Evolutionary conservation across 2,329 filamentous ascomycete species (phyloP).

Genomic region (Sclerotinia sclerotiorum): DNA sequence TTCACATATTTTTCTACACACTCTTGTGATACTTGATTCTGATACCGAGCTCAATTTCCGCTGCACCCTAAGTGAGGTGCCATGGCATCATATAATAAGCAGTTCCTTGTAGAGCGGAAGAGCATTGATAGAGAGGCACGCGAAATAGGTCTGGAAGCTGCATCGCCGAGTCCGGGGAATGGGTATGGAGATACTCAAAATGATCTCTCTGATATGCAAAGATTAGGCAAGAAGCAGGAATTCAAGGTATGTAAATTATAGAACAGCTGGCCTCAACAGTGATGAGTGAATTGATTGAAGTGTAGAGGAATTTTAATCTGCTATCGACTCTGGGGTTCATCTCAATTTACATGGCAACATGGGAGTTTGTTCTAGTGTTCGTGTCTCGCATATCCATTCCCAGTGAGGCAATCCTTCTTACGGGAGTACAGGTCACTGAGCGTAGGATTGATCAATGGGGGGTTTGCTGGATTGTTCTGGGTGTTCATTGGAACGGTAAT

Average conservation of each 20-base stretch:
- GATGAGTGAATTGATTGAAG: neutral
- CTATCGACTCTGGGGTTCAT: slow-evolving; percentile 47
- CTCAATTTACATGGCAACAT: slow-evolving; percentile 46
- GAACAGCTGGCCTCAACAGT: neutral
- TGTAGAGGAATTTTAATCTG: slow-evolving; percentile 45
- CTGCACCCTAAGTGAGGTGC: neutral
- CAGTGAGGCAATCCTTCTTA: neutral
- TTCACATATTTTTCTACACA: neutral
- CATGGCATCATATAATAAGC: neutral
- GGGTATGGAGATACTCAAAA: slow-evolving; percentile 34
- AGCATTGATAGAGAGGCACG: slow-evolving; percentile 3
- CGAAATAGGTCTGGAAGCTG: slow-evolving; percentile 24
- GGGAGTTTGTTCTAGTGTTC: slow-evolving; percentile 46
- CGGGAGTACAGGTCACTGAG: slow-evolving; percentile 33
- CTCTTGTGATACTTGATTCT: neutral
- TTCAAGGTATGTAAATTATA: slow-evolving; percentile 31
- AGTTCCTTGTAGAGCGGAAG: neutral
- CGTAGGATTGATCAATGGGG: slow-evolving; percentile 37
- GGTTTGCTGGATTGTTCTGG: slow-evolving; percentile 44
- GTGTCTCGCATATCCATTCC: slow-evolving; percentile 9
- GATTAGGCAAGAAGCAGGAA: slow-evolving; percentile 39
- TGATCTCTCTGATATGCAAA: slow-evolving; percentile 42
- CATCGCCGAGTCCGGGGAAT: neutral
- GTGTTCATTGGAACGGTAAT: slow-evolving; percentile 42
- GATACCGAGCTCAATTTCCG: neutral